phyloP scores from a whole-genome alignment of 2,329 filamentous ascomycete genomes.

The Rutstroemia sp. region DNA sequence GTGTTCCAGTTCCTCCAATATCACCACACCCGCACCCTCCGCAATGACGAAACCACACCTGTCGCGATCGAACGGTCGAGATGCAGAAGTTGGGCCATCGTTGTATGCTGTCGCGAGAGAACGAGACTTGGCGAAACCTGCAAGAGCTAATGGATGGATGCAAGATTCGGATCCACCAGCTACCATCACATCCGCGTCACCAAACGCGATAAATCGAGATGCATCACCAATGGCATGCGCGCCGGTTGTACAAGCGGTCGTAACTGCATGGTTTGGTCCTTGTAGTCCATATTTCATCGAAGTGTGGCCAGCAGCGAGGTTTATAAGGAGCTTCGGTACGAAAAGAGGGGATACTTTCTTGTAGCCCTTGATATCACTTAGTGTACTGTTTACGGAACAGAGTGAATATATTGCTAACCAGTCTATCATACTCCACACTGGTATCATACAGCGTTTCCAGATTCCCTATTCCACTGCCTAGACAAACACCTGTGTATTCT shows the following conservation, averaged over 20 bases:
- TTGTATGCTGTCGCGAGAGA: slow-evolving; percentile 82
- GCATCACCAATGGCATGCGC: slow-evolving; percentile 93
- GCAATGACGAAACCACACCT: slow-evolving; percentile 86
- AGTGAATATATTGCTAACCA: slow-evolving; percentile 38
- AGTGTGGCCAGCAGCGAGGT: slow-evolving; percentile 88
- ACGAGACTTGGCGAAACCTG: slow-evolving; percentile 81
- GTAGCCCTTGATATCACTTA: slow-evolving; percentile 58
- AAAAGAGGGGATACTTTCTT: slow-evolving; percentile 90
- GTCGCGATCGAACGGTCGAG: slow-evolving; percentile 76
- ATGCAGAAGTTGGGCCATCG: slow-evolving; percentile 59
- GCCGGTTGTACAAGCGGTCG: slow-evolving; percentile 93
- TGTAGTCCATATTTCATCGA: slow-evolving; percentile 87
- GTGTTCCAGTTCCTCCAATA: slow-evolving; percentile 88
- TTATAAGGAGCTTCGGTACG: slow-evolving; percentile 87
- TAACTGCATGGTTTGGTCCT: slow-evolving; percentile 87
- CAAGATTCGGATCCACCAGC: slow-evolving; percentile 94
- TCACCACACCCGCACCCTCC: slow-evolving; percentile 80
- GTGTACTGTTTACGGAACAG: slow-evolving; percentile 10
- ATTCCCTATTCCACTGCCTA: slow-evolving; percentile 94
- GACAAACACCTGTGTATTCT: slow-evolving; percentile 78
- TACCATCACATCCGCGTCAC: slow-evolving; percentile 91
- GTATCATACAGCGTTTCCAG: slow-evolving; percentile 85
- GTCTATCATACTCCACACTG: slow-evolving; percentile 65
- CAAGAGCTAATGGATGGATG: slow-evolving; percentile 87
- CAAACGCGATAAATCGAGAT: slow-evolving; percentile 81